Percentiles rank a stretch among this genome's conserved stretches.
Evolutionary conservation across 2,329 filamentous ascomycete species (phyloP).

Genomic region (Trichoderma citrinoviride): DNA sequence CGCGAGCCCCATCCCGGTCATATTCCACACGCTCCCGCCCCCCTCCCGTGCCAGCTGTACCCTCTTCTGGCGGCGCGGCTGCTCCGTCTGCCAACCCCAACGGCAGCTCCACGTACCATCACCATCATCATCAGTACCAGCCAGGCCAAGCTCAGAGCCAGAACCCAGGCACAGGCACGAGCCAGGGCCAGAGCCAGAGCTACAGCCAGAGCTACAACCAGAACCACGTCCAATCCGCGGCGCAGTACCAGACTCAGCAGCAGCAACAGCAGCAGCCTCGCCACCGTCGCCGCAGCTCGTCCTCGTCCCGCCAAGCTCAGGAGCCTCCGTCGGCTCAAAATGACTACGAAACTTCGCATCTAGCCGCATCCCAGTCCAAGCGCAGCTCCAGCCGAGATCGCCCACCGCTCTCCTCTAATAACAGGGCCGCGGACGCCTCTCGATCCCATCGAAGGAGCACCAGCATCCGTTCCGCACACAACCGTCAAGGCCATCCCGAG

Average conservation of each 20-base stretch:
- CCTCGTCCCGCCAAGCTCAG: constrained; percentile 43
- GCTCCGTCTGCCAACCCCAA: constrained; percentile 26
- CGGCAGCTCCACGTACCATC: constrained; percentile 20
- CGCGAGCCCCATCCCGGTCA: constrained; percentile 35
- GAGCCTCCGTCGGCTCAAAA: constrained; percentile 53
- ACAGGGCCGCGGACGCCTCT: constrained; percentile 42
- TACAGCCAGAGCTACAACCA: background rate
- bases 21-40: constrained; percentile 37
- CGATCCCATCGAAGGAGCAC: constrained; percentile 48
- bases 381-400: constrained; percentile 65
- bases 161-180: background rate
- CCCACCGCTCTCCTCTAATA: constrained; percentile 40
- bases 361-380: constrained; percentile 59
- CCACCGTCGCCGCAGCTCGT: constrained; percentile 41
- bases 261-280: constrained; percentile 33
- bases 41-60: constrained; percentile 23
- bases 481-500: constrained; percentile 39
- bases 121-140: constrained; percentile 9
- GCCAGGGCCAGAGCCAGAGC: constrained; percentile 1
- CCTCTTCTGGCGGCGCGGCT: constrained; percentile 26
- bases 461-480: constrained; percentile 49
- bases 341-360: constrained; percentile 71
- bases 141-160: constrained; percentile 6
- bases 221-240: background rate
- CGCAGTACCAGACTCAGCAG: constrained; percentile 16